Percentiles rank a stretch among this genome's conserved stretches.
Evolutionary conservation across 2,329 filamentous ascomycete species (phyloP).

Genomic region (Colletotrichum salicis): DNA sequence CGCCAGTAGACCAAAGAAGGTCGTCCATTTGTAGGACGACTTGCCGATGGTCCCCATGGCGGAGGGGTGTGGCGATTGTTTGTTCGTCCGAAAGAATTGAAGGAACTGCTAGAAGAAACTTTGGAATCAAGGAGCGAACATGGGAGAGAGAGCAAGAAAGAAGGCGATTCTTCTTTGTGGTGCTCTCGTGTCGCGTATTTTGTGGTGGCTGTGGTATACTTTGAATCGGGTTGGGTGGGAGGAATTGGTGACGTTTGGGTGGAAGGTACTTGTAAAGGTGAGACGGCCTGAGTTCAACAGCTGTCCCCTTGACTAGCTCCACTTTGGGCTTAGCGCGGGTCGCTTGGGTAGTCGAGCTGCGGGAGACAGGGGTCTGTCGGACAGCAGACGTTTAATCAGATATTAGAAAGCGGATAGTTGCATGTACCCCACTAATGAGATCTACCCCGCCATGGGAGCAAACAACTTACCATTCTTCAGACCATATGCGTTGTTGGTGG

Average conservation of each 20-base stretch:
- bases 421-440: background rate
- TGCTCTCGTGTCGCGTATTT: conserved; percentile 21
- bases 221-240: background rate
- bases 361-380: conserved; percentile 18
- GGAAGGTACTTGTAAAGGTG: conserved; percentile 14
- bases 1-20: conserved; percentile 68
- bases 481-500: no score
- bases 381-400: conserved; percentile 2
- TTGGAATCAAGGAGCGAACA: background rate
- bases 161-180: conserved; percentile 23
- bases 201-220: background rate
- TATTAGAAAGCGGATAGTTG: background rate
- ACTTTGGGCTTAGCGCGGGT: conserved; percentile 33
- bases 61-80: conserved; percentile 34
- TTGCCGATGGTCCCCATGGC: conserved; percentile 62
- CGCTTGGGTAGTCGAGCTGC: conserved; percentile 6
- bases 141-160: conserved; percentile 9
- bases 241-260: conserved; percentile 17
- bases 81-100: conserved; percentile 2
- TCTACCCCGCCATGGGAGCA: conserved; percentile 21
- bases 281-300: conserved; percentile 38
- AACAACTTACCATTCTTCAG: background rate
- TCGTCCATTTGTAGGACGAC: conserved; percentile 72
- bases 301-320: conserved; percentile 42
- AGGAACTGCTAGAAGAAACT: background rate